Conservation (phyloP, 2,329 filamentous ascomycete species). For the Hypoxylon sp. region DNA sequence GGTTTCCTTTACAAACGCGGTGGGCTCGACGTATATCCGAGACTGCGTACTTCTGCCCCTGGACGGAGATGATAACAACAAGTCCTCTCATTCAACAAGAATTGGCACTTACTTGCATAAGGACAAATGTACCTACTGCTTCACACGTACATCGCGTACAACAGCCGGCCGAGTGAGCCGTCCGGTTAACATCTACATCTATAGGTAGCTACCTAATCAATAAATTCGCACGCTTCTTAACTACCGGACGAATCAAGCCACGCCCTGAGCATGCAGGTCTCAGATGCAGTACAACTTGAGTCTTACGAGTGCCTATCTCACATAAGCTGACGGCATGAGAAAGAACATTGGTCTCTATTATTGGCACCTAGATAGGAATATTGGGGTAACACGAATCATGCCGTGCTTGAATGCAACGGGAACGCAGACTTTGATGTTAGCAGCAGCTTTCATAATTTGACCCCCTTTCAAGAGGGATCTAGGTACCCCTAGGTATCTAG, state of each 20-base stretch:
- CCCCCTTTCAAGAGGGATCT: constrained; percentile 6
- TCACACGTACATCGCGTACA: constrained; percentile 2
- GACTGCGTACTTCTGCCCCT: neutral
- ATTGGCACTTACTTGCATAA: neutral
- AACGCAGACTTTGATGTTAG: constrained; percentile 3
- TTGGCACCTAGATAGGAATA: constrained; percentile 22
- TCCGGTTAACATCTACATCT: neutral
- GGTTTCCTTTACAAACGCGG: neutral
- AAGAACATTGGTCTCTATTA: constrained; percentile 25
- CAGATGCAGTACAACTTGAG: constrained; percentile 8
- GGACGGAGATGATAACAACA: neutral
- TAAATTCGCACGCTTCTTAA: constrained; percentile 3
- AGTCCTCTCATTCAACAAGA: constrained; percentile 8
- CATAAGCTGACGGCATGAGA: constrained; percentile 29
- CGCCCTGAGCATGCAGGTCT: constrained; percentile 12
- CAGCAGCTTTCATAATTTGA: constrained; percentile 6
- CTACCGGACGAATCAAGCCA: constrained; percentile 21
- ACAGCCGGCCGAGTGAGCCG: constrained; percentile 2
- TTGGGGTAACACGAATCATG: constrained; percentile 11
- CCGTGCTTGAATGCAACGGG: constrained; percentile 10
- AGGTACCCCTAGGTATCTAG: constrained; percentile 5
- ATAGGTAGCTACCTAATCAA: constrained; percentile 6
- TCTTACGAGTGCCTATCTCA: constrained; percentile 23
- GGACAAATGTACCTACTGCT: neutral
- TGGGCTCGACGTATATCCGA: neutral